Evolutionary conservation across 1,284 basidiomycete species (phyloP).

Genomic region (Fomitopsis betulina): DNA sequence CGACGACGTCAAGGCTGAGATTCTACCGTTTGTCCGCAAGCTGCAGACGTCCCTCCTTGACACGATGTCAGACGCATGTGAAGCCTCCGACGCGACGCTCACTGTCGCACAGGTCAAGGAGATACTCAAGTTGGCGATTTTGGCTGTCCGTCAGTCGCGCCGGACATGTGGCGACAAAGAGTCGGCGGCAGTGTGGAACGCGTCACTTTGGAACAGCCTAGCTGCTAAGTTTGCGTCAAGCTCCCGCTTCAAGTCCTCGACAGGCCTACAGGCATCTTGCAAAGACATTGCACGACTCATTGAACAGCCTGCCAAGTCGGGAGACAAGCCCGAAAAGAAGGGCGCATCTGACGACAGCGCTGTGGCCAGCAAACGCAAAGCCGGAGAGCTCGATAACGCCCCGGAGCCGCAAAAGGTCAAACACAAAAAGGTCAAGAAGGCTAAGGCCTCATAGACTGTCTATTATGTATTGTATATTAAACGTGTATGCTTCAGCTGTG

Average conservation of each 20-base stretch:
- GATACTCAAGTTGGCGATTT: conserved; percentile 68
- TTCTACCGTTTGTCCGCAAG: conserved; percentile 44
- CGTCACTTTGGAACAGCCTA: conserved; percentile 37
- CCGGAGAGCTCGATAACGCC: conserved; percentile 18
- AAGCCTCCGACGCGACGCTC: conserved; percentile 38
- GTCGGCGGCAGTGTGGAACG: conserved; percentile 37
- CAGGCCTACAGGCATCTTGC: conserved; percentile 41
- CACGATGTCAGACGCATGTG: conserved; percentile 48
- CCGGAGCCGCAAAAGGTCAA: conserved; percentile 38
- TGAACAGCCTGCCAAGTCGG: conserved; percentile 3
- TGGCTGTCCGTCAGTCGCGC: conserved; percentile 63
- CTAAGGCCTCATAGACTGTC: conserved; percentile 11
- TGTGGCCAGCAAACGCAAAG: conserved; percentile 21
- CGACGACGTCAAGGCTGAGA: conserved; percentile 14
- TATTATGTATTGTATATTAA: conserved; percentile 5
- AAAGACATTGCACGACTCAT: conserved; percentile 38
- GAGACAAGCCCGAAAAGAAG: conserved; percentile 13
- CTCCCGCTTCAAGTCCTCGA: conserved; percentile 41
- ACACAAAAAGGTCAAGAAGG: conserved; percentile 51
- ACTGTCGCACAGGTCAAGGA: conserved; percentile 77
- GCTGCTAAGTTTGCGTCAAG: conserved; percentile 32
- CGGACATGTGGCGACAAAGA: conserved; percentile 31
- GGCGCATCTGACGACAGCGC: conserved; percentile 2
- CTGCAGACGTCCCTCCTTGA: conserved; percentile 50
- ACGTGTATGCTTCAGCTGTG: conserved; percentile 9